phyloP scores from a whole-genome alignment of 192 early-diverging fungal genomes.

The Podila epicladia region DNA sequence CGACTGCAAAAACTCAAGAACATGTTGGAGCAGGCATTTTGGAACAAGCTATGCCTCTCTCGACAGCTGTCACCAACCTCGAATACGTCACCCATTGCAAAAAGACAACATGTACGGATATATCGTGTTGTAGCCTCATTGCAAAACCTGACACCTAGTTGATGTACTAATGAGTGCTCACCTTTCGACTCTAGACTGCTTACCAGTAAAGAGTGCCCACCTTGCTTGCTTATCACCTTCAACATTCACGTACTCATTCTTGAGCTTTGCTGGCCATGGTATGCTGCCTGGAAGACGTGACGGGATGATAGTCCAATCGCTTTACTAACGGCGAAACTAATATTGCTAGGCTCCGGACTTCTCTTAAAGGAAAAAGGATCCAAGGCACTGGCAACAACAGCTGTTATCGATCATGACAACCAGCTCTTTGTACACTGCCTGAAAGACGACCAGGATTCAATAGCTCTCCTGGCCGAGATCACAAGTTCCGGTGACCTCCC shows the following conservation, averaged over 20 bases:
- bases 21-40: background rate
- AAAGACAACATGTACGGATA: background rate
- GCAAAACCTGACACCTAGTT: background rate
- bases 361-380: slow-evolving; percentile 7
- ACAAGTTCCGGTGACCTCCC: background rate
- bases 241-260: background rate
- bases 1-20: background rate
- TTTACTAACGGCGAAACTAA: background rate
- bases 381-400: slow-evolving; percentile 8
- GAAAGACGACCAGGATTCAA: background rate
- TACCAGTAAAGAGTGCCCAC: slow-evolving; percentile 29
- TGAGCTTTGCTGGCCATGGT: background rate
- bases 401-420: slow-evolving; percentile 17
- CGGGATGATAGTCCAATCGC: background rate
- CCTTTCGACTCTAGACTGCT: slow-evolving; percentile 1
- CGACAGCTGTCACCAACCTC: background rate
- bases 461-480: background rate
- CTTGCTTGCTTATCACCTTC: slow-evolving; percentile 25
- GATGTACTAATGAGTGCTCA: background rate
- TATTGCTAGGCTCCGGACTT: slow-evolving; percentile 6
- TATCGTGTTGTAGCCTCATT: background rate
- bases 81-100: background rate
- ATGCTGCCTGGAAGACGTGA: background rate
- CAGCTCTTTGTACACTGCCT: slow-evolving; percentile 41
- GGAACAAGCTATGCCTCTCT: background rate